Percentiles rank a stretch among this genome's conserved stretches.
Evolutionary conservation across 495 filamentous ascomycete species (phyloP).

Genomic region (Xylaria flabelliformis): DNA sequence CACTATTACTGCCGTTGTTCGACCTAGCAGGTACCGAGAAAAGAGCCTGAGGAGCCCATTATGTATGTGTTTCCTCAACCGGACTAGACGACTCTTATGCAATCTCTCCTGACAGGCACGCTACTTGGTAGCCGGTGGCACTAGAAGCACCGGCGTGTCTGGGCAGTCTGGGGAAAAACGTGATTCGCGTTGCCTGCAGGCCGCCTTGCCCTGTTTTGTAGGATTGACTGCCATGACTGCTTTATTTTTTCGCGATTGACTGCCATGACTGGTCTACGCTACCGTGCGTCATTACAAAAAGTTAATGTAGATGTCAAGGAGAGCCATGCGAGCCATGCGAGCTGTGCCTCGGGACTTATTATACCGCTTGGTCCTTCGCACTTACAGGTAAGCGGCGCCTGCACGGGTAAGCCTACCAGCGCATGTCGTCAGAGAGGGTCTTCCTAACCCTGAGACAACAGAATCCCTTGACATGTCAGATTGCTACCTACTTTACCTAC

Average conservation of each 20-base stretch:
- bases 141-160: constrained; percentile 23
- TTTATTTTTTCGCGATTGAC: not conserved
- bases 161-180: constrained; percentile 31
- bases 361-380: not conserved
- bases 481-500: too few species aligned
- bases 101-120: not conserved
- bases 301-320: not conserved
- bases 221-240: constrained; percentile 8
- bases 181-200: constrained; percentile 27
- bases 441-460: constrained; percentile 18
- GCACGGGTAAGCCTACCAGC: constrained; percentile 16
- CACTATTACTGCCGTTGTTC: not conserved
- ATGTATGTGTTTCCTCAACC: not conserved
- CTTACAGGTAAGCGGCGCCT: constrained; percentile 7
- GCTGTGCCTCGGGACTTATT: not conserved
- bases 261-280: not conserved
- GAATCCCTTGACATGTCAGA: constrained; percentile 24
- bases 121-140: constrained; percentile 8
- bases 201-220: constrained; percentile 24
- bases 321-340: constrained; percentile 3
- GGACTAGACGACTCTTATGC: not conserved
- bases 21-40: not conserved
- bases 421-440: constrained; percentile 15
- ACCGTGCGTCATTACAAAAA: not conserved
- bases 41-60: not conserved